phyloP scores from a whole-genome alignment of 495 filamentous ascomycete species.

The Penicillium steckii region DNA sequence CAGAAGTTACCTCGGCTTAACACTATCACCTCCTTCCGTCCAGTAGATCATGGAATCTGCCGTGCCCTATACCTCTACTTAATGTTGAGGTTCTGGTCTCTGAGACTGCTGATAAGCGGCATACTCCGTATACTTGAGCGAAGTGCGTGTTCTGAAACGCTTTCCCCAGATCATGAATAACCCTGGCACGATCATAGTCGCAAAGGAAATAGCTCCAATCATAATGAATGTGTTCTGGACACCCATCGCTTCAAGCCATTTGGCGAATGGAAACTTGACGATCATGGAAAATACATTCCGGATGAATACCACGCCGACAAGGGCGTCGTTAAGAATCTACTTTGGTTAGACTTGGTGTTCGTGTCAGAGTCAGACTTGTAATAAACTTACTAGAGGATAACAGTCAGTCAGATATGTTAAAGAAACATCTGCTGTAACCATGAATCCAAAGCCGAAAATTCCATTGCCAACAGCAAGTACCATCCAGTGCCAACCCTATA shows the following conservation, averaged over 20 bases:
- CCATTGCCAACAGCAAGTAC: constrained; percentile 27
- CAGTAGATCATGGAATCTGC: no score
- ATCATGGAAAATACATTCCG: constrained; percentile 17
- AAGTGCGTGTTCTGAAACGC: constrained; percentile 6
- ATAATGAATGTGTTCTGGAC: constrained; percentile 20
- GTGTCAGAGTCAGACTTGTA: no score
- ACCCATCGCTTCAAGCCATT: constrained; percentile 17
- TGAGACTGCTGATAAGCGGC: constrained; percentile 6
- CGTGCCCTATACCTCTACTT: no score
- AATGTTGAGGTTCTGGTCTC: no score
- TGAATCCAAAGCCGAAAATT: constrained; percentile 28
- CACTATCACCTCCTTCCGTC: no score
- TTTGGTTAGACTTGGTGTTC: background rate
- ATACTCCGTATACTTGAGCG: constrained; percentile 9
- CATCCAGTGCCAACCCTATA: constrained; percentile 19
- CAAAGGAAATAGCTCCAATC: constrained; percentile 10
- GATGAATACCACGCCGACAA: constrained; percentile 18
- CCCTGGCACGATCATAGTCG: constrained; percentile 7
- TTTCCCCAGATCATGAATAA: constrained; percentile 16
- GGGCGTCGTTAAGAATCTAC: constrained; percentile 17
- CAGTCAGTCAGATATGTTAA: constrained; percentile 31
- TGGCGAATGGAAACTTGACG: constrained; percentile 11
- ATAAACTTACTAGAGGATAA: constrained; percentile 24
- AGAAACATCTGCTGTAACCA: constrained; percentile 19
- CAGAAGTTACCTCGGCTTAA: no score